phyloP scores from a whole-genome alignment of 345 rosid genomes.

The Eutrema japonicum region DNA sequence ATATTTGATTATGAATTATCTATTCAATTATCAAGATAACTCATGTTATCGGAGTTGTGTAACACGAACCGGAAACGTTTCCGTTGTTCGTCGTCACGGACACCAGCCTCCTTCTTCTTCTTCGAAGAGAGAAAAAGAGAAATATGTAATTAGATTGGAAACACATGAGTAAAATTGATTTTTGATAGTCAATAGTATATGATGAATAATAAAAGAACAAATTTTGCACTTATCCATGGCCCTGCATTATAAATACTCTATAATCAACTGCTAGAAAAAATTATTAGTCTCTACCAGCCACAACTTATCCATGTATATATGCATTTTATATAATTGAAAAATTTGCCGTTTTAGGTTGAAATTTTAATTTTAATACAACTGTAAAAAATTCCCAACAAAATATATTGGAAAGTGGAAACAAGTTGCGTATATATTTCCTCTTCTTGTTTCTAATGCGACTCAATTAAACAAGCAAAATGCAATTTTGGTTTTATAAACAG shows the following conservation, averaged over 20 bases:
- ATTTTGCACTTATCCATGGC: no score
- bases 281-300: neutral
- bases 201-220: no score
- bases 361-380: neutral
- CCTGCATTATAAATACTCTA: neutral
- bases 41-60: no score
- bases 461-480: neutral
- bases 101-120: no score
- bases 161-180: no score
- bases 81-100: no score
- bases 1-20: no score
- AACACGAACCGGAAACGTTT: no score
- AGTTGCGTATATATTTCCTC: neutral
- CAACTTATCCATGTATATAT: neutral
- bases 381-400: neutral
- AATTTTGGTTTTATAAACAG: constrained; percentile 1
- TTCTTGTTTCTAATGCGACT: neutral
- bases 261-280: neutral
- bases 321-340: neutral
- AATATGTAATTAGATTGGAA: no score
- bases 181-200: no score
- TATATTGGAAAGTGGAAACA: neutral
- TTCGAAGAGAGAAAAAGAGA: no score
- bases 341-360: neutral
- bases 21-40: no score